A percentile compares a stretch with the other conserved stretches of the same genome.
phyloP scores from a whole-genome alignment of 495 filamentous ascomycete genomes.

The Trichoderma asperelloides region DNA sequence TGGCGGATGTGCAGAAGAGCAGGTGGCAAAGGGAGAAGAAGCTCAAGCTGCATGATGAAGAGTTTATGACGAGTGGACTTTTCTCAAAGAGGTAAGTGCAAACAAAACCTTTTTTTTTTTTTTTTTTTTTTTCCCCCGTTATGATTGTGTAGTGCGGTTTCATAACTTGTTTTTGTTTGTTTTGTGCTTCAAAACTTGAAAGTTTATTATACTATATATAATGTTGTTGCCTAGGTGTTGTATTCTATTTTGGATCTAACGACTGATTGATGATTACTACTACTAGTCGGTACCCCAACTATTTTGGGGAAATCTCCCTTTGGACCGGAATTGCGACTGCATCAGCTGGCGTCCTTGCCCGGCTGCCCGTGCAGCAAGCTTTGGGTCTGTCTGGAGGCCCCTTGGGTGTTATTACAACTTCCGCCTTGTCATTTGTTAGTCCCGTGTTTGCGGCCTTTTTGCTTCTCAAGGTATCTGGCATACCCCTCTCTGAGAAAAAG shows the following conservation, averaged over 20 bases:
- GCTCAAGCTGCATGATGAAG: conserved; percentile 51
- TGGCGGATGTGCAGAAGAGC: conserved; percentile 52
- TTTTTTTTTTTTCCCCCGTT: no score
- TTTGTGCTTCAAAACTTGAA: no score
- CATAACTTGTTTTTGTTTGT: no score
- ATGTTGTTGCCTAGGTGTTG: neutral
- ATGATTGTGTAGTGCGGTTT: no score
- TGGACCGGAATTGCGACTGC: conserved; percentile 54
- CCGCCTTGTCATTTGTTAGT: conserved; percentile 44
- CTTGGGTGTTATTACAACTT: conserved; percentile 26
- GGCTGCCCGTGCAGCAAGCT: conserved; percentile 32
- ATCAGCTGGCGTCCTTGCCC: conserved; percentile 40
- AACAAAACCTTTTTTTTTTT: neutral
- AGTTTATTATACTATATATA: no score
- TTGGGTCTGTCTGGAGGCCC: conserved; percentile 38
- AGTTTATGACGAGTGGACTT: conserved; percentile 34
- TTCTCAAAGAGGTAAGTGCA: neutral
- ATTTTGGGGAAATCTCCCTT: conserved; percentile 56
- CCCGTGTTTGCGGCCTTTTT: conserved; percentile 55
- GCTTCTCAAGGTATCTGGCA: conserved; percentile 49
- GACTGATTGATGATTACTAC: neutral
- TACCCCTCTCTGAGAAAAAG: conserved; percentile 55
- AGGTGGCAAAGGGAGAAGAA: conserved; percentile 46
- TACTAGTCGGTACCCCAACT: conserved; percentile 50
- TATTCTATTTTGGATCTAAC: neutral